phyloP scores from a whole-genome alignment of 2,329 filamentous ascomycete species.

The Diaporthe ampelina region DNA sequence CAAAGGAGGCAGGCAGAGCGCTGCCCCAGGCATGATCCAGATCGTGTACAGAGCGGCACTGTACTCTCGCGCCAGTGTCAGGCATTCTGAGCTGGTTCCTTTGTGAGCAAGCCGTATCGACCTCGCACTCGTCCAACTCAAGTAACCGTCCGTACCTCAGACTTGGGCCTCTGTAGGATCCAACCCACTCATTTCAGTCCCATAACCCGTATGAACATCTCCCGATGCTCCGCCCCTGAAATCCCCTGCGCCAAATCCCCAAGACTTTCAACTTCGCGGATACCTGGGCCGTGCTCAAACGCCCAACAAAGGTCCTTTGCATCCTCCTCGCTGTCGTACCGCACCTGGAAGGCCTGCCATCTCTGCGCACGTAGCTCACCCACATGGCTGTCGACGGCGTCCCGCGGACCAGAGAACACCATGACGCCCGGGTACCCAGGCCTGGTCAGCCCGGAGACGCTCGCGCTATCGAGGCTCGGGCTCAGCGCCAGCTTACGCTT shows the following conservation, averaged over 20 bases:
- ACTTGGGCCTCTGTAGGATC: too few species aligned
- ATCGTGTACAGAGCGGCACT: too few species aligned
- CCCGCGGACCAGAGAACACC: slow-evolving; percentile 14
- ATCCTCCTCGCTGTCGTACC: neutral
- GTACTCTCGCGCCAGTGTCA: too few species aligned
- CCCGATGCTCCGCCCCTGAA: neutral
- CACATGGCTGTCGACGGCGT: slow-evolving; percentile 8
- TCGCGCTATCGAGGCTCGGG: neutral
- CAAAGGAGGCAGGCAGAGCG: too few species aligned
- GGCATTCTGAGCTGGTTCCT: too few species aligned
- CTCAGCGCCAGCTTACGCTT: slow-evolving; percentile 21
- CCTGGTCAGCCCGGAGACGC: slow-evolving; percentile 13
- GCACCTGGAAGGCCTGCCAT: slow-evolving; percentile 27
- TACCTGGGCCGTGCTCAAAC: neutral
- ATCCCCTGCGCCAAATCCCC: slow-evolving; percentile 15
- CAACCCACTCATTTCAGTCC: slow-evolving; percentile 1
- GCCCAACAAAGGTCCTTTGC: neutral
- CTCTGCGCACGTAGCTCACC: slow-evolving; percentile 11
- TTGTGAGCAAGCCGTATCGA: neutral
- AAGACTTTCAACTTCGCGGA: slow-evolving; percentile 12
- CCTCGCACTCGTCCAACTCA: neutral
- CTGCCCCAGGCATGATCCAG: too few species aligned
- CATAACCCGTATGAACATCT: slow-evolving; percentile 18
- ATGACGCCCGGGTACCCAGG: slow-evolving; percentile 4
- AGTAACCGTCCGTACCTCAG: neutral